phyloP scores from a whole-genome alignment of 768 basidiomycete genomes.

The Pleurotus sapidus region DNA sequence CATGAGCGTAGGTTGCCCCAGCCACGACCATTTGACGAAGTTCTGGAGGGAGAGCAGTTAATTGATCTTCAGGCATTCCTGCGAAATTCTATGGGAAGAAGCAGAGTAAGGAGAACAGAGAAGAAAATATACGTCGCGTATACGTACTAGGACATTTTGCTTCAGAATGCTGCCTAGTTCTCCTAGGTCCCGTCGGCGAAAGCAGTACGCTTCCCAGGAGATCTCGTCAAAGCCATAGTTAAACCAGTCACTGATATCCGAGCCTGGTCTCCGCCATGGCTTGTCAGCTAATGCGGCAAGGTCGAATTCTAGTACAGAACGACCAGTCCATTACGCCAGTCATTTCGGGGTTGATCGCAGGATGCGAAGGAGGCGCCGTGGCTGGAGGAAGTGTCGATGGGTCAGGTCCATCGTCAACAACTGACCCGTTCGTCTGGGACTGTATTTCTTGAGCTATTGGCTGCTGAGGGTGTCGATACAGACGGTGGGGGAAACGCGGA shows the following conservation, averaged over 20 bases:
- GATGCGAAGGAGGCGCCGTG: slow-evolving; percentile 76
- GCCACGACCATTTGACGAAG: slow-evolving; percentile 88
- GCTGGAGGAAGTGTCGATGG: slow-evolving; percentile 62
- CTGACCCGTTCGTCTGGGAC: slow-evolving; percentile 13
- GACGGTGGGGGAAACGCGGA: slow-evolving; percentile 10
- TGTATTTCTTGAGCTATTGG: slow-evolving; percentile 11
- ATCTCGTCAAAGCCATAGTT: slow-evolving; percentile 99
- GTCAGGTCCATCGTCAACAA: slow-evolving; percentile 55
- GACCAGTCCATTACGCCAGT: slow-evolving; percentile 70
- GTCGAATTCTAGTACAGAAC: slow-evolving; percentile 84
- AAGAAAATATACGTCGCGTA: background rate
- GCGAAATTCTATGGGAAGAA: slow-evolving; percentile 60
- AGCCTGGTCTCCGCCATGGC: slow-evolving; percentile 89
- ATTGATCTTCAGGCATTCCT: slow-evolving; percentile 79
- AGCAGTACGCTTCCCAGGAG: slow-evolving; percentile 91
- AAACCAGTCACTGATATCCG: slow-evolving; percentile 96
- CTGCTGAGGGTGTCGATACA: slow-evolving; percentile 10
- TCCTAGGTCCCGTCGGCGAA: slow-evolving; percentile 76
- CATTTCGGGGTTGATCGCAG: slow-evolving; percentile 65
- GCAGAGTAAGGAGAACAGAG: slow-evolving; percentile 6
- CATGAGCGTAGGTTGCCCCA: slow-evolving; percentile 77
- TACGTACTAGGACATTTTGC: slow-evolving; percentile 74
- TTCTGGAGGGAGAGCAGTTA: slow-evolving; percentile 74
- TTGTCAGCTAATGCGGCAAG: slow-evolving; percentile 73
- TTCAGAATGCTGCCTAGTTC: slow-evolving; percentile 81